Base-by-base conservation (phyloP, 2,329 filamentous ascomycete genomes). In the Alternaria atra region DNA sequence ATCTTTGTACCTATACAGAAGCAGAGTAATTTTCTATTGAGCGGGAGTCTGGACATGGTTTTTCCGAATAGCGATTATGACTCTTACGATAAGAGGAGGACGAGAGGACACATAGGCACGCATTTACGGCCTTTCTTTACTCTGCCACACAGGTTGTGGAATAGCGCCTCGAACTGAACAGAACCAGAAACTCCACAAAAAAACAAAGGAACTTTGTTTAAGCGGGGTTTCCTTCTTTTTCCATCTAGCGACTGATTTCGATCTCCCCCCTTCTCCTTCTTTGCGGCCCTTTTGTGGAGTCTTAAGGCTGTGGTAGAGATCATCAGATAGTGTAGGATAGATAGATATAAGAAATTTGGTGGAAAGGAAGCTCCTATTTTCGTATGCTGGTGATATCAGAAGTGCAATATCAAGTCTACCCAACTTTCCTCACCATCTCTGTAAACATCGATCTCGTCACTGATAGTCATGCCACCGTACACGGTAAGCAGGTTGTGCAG, bases 261-360 rank as follows among this genome's bases (percentile, higher is more conserved):
- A 73, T 72, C 71, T 76, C 74, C 74, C 74, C 74, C 74, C 70
- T 71, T 71, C 62, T 70, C 56, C 55, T 61, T 68, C 50, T 61
- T 27, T 40, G 30, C 32, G 20, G 32, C 40, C 44, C 59, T 63
- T 59, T 32, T 58, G 51, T 55, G 60, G 61, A 67, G 66, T 67
- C 56, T 56, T 35, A 46, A 67, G 65, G 72, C 63, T 60, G 64
- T 58, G 73, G 73, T 75, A 68, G 74, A 77, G 73, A 61, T 75
- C 71, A 64, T 74, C 71, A 74, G 67, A 71, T 72, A 74, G 64
- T 74, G 68, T 73, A 75, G 58, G 56, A 65, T 68, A 70, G 59
- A 63, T 37, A 69, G 56, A 65, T 52, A 69, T 43, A 53, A 20
- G 34, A 61, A 52, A 32, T 30, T n/a, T 27, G 48, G 35, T 58